Conservation (phyloP, 495 filamentous ascomycete species). For the Echria macrotheca region DNA sequence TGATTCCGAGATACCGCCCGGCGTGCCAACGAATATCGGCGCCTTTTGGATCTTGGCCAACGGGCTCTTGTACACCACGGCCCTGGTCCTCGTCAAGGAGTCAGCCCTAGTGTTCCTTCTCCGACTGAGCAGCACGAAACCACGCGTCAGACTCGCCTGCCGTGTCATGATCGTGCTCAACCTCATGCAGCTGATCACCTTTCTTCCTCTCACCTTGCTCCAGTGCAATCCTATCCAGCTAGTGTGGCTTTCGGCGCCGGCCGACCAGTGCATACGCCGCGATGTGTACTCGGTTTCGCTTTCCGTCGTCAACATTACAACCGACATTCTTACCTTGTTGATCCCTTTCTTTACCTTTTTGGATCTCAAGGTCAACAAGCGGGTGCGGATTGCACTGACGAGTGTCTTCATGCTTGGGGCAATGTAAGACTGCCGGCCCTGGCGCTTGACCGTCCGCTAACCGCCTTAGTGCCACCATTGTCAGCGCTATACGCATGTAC, state of each 20-base stretch:
- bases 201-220: conserved; percentile 51
- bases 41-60: conserved; percentile 43
- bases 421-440: conserved; percentile 31
- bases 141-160: conserved; percentile 34
- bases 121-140: conserved; percentile 37
- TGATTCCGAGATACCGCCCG: conserved; percentile 36
- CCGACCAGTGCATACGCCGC: conserved; percentile 41
- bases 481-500: conserved; percentile 34
- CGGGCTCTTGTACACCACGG: conserved; percentile 56
- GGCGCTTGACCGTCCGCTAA: conserved; percentile 7
- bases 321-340: conserved; percentile 42
- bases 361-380: conserved; percentile 36
- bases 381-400: conserved; percentile 40
- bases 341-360: conserved; percentile 43
- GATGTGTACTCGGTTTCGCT: conserved; percentile 36
- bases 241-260: conserved; percentile 32
- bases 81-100: conserved; percentile 53
- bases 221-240: conserved; percentile 46
- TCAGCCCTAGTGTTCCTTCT: conserved; percentile 54
- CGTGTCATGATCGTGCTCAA: conserved; percentile 43
- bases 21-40: conserved; percentile 24
- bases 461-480: conserved; percentile 50
- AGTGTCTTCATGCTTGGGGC: conserved; percentile 41
- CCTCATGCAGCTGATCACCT: conserved; percentile 41
- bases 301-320: conserved; percentile 41